Percentiles rank a stretch among this genome's conserved stretches.
Evolutionary conservation across 176 grass and related monocot genomes (phyloP).

Genomic region (Coix lacrymajobi): DNA sequence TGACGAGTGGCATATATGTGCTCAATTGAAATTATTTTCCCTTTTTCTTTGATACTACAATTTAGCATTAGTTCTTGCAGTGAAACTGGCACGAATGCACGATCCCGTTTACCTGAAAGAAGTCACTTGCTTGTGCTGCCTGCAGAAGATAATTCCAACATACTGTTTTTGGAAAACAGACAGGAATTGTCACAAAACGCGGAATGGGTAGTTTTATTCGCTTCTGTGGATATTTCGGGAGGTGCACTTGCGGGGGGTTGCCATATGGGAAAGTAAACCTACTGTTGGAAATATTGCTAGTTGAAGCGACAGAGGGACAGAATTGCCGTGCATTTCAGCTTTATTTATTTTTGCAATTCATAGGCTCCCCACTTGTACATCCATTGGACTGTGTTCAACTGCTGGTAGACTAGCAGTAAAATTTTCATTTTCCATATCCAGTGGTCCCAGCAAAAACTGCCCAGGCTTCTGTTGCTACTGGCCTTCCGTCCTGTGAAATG

Average conservation of each 20-base stretch:
- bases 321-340: neutral
- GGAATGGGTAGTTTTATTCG: constrained; percentile 13
- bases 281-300: neutral
- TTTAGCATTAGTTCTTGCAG: neutral
- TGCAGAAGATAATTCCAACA: constrained; percentile 2
- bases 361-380: neutral
- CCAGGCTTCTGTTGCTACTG: neutral
- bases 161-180: constrained; percentile 20
- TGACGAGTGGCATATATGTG: neutral
- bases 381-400: neutral
- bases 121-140: neutral
- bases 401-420: neutral
- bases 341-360: neutral
- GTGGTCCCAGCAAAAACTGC: neutral
- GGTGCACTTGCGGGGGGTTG: neutral
- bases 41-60: neutral
- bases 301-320: neutral
- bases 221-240: constrained; percentile 5
- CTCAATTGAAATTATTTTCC: neutral
- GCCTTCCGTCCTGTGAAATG: neutral
- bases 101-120: neutral
- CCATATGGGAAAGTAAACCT: neutral
- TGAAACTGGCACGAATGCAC: neutral
- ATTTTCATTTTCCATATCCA: neutral
- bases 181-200: neutral